Base-by-base conservation (phyloP, 129 eudicot genomes). In the Heracleum sosnowskyi region DNA sequence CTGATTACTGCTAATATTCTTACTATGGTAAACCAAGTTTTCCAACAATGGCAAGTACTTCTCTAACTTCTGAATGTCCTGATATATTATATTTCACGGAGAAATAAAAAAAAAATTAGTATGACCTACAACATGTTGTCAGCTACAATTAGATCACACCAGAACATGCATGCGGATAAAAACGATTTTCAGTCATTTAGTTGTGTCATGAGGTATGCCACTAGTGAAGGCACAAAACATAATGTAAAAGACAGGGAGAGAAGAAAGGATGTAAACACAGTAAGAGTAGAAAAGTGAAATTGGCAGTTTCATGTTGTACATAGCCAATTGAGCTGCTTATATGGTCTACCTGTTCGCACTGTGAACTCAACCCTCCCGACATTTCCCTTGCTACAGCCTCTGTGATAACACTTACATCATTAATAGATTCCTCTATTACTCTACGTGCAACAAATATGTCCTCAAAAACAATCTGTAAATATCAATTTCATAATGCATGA, bases 311-410 rank as follows among this genome's bases (percentile, higher is more conserved):
- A 71, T 36, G 9, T 71, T 24, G 24, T 47, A 42, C 22, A 10
- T 42, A 5, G 33, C 29, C 16, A 45, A 4, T 39, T 36, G 36
- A 7, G 24, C 33, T 37, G 60, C 45, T 79, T 7, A 57, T 29
- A 53, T 35, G 10, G 39, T 40, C 44, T 78, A 90, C 97, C 91
- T 93, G 98, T 84, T 90, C 88, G 71, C 68, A 74, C 28, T 85
- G 96, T 35, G 91, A 89, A 62, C 91, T 91, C 74, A 87, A 80
- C 22, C 96, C 98, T 9, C 97, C 92, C 12, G 92, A 89, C 84
- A 90, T 93, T 82, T 93, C 97, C 79, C 92, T 86, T 12, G 98
- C 98, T 69, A 87, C 89, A 33, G 97, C 97, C 63, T 89, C 87
- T 34, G 98, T 86, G 53, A 93, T 83, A 39, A 75, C 60, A 82